These are phyloP conservation scores for Biscogniauxia mediterranea DNA, from an alignment of 2,329 filamentous ascomycete genomes.

Conservation along the genomic window DNA sequence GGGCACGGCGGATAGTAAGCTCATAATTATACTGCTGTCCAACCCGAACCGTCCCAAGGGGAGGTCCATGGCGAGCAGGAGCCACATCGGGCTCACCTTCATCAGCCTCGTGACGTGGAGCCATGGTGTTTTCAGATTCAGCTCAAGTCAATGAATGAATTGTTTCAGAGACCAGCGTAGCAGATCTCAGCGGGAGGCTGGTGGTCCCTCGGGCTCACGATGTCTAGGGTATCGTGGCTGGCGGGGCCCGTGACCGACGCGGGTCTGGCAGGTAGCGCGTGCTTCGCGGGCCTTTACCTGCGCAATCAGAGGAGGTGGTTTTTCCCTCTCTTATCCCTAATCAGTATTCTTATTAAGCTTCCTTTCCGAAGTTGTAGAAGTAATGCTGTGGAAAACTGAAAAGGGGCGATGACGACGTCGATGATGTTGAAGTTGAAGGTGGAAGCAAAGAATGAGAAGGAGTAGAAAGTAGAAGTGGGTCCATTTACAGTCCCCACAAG, in stretches of 20 bases:
- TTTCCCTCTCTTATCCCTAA: background rate
- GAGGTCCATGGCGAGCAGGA: constrained; percentile 16
- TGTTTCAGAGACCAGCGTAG: too few species aligned
- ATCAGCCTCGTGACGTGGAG: constrained; percentile 13
- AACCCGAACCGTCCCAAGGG: constrained; percentile 34
- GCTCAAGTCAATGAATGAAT: too few species aligned
- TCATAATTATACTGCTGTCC: constrained; percentile 75
- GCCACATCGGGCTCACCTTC: constrained; percentile 7
- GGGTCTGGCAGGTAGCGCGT: background rate
- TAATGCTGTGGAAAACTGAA: too few species aligned
- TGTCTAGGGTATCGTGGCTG: background rate
- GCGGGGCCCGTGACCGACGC: background rate
- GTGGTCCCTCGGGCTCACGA: background rate
- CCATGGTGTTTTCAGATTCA: constrained; percentile 16
- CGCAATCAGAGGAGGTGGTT: background rate
- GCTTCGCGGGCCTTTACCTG: background rate
- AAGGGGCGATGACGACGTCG: too few species aligned
- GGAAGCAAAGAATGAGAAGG: background rate
- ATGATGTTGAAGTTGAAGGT: background rate
- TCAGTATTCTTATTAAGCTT: background rate
- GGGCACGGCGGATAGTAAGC: constrained; percentile 71
- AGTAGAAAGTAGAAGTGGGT: background rate
- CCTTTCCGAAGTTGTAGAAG: too few species aligned
- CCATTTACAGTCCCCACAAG: background rate
- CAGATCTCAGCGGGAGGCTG: background rate